These are phyloP conservation scores for Exophiala alcalophila DNA, from an alignment of 2,329 filamentous ascomycete species.

Conservation along the genomic window DNA sequence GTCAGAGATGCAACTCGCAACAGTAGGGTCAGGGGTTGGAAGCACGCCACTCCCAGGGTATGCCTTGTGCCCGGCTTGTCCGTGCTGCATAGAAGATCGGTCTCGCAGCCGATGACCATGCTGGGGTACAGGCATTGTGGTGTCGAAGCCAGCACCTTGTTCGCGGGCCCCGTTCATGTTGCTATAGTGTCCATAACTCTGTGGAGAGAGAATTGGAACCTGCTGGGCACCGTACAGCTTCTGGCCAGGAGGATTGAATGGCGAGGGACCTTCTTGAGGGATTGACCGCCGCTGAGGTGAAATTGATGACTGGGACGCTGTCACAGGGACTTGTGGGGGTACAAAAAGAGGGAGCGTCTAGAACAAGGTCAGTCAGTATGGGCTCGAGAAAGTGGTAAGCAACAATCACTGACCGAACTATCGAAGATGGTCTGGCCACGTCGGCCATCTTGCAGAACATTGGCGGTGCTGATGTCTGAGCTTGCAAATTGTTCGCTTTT, in stretches of 20 bases:
- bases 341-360: conserved; percentile 95
- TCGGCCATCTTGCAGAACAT: conserved; percentile 94
- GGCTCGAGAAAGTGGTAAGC: conserved; percentile 11
- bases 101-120: conserved; percentile 65
- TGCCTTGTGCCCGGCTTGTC: conserved; percentile 46
- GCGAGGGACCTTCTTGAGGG: conserved; percentile 67
- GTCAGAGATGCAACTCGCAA: conserved; percentile 94
- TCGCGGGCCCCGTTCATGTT: conserved; percentile 35
- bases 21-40: conserved; percentile 93
- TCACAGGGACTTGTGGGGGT: conserved; percentile 86
- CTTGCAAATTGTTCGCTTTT: conserved; percentile 84
- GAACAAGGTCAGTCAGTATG: conserved; percentile 29
- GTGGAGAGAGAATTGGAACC: conserved; percentile 72
- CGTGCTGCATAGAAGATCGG: conserved; percentile 37
- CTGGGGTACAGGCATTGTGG: conserved; percentile 39
- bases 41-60: conserved; percentile 61
- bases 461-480: conserved; percentile 95
- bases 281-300: conserved; percentile 83
- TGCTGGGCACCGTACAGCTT: conserved; percentile 63
- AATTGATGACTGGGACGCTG: conserved; percentile 94
- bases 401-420: conserved; percentile 75
- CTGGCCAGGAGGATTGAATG: conserved; percentile 72
- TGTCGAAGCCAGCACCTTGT: conserved; percentile 26
- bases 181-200: conserved; percentile 63
- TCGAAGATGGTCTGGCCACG: conserved; percentile 93